Base-by-base conservation (phyloP, 805 yeast species). In the Metschnikowia lachancei region DNA sequence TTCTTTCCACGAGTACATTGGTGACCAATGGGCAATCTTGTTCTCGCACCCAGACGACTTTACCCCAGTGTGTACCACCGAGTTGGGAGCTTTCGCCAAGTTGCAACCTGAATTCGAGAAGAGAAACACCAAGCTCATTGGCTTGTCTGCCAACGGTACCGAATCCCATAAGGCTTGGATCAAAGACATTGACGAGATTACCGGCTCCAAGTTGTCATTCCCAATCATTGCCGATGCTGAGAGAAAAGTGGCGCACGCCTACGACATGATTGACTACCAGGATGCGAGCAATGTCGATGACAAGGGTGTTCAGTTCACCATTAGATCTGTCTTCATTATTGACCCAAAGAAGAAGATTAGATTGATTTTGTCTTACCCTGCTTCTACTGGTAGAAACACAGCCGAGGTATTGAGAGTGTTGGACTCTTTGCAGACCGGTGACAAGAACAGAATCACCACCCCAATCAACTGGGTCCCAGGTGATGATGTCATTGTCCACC, bases 1-100 rank as follows among this genome's bases (percentile, higher is more conserved):
- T 63, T 81, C 87, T 56, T 90, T 90, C 82, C 95, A 90, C 73
- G 83, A 91, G 51, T 90, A 76, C 76, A 75, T 89, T 58, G 92
- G 92, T 40, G 81, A 85, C 70, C 78, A 83, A 39, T 90, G 97
- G 97, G 82, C 84, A 39, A 83, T 90, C 42, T 75, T 90, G 62
- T 90, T 90, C 73, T 87, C 95, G 20, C 97, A 90, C 69, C 97
- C 97, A 52, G 96, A 90, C 46, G 97, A 90, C 69, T 91, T 88
- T 77, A 90, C 97, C 16, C 97, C 97, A 39, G 96, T 90, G 46
- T 90, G 97, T 71, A 91, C 97, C 62, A 90, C 97, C 47, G 97
- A 90, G 75, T 78, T 90, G 63, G 96, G 97, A 57, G 96, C 96
- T 17, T 91, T 90, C 61, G 90, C 96, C 54, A 79, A 82, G 60